Percentiles rank a stretch among this genome's conserved stretches.
phyloP scores from a whole-genome alignment of 345 rosid species.

The Ceriops zippeliana region DNA sequence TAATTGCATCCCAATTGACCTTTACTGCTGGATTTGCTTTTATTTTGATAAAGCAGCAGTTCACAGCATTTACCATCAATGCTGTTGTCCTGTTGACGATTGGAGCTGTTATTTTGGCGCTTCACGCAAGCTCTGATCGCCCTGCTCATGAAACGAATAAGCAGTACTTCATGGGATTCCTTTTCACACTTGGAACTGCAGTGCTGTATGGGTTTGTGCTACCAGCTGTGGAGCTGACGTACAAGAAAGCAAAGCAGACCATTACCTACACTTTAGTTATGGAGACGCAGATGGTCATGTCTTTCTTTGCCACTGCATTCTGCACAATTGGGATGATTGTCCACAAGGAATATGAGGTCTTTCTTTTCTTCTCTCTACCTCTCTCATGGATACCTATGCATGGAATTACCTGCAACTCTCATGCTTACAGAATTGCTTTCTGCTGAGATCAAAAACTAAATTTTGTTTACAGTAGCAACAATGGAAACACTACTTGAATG shows the following conservation, averaged over 20 bases:
- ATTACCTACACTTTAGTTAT: conserved; percentile 29
- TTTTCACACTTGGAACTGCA: conserved; percentile 31
- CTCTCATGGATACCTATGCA: too few relatives aligned
- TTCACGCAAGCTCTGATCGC: conserved; percentile 31
- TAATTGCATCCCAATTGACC: conserved; percentile 24
- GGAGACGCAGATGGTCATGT: conserved; percentile 35
- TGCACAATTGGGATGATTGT: conserved; percentile 27
- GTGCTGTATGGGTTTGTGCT: conserved; percentile 32
- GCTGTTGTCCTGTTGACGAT: conserved; percentile 19
- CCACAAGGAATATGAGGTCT: conserved; percentile 26
- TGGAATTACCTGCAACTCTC: too few relatives aligned
- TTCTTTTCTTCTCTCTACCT: neutral
- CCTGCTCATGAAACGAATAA: conserved; percentile 19
- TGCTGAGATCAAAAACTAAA: too few relatives aligned
- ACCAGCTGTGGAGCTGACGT: conserved; percentile 24
- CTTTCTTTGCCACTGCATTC: conserved; percentile 34
- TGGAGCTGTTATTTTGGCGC: conserved; percentile 25
- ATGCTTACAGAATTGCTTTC: too few relatives aligned
- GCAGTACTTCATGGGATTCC: conserved; percentile 21
- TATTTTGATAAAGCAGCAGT: conserved; percentile 25
- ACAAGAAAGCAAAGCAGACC: conserved; percentile 25
- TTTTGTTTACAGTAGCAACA: too few relatives aligned
- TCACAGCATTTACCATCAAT: conserved; percentile 23
- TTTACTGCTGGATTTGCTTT: conserved; percentile 28
- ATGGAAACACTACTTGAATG: too few relatives aligned